Conservation (phyloP, 169 alveolate genomes). For the Theileria sp. region DNA sequence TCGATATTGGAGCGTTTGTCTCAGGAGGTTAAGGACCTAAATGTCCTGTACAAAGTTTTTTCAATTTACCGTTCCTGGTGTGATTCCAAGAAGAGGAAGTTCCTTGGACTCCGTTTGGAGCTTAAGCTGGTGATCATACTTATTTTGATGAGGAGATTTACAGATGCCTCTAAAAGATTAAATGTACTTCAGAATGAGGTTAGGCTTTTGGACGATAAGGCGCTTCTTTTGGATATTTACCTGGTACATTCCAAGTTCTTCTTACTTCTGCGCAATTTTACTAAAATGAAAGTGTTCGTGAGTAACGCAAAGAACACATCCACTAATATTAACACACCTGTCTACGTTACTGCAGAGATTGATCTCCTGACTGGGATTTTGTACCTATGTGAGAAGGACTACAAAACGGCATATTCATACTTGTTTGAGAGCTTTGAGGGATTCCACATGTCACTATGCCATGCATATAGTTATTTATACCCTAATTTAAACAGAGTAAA, state of each 20-base stretch:
- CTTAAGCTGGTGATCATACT: constrained; percentile 88
- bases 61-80: constrained; percentile 91
- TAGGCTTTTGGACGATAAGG: constrained; percentile 92
- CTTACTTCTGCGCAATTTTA: constrained; percentile 86
- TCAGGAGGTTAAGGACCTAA: constrained; percentile 68
- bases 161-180: constrained; percentile 85
- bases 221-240: constrained; percentile 88
- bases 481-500: constrained; percentile 68
- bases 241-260: constrained; percentile 90
- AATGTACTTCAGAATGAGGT: constrained; percentile 86
- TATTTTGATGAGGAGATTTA: constrained; percentile 76
- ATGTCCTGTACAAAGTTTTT: constrained; percentile 80
- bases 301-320: constrained; percentile 93
- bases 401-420: constrained; percentile 91
- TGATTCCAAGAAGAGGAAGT: constrained; percentile 87
- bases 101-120: constrained; percentile 89
- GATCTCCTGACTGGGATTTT: constrained; percentile 88
- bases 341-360: constrained; percentile 91
- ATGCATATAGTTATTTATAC: constrained; percentile 67
- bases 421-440: constrained; percentile 95
- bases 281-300: constrained; percentile 90
- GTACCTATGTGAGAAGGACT: constrained; percentile 84
- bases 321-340: constrained; percentile 91
- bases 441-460: constrained; percentile 81
- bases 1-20: constrained; percentile 72